Evolutionary conservation across 2,329 filamentous ascomycete genomes (phyloP).

Genomic region (Lecanosticta acicola): DNA sequence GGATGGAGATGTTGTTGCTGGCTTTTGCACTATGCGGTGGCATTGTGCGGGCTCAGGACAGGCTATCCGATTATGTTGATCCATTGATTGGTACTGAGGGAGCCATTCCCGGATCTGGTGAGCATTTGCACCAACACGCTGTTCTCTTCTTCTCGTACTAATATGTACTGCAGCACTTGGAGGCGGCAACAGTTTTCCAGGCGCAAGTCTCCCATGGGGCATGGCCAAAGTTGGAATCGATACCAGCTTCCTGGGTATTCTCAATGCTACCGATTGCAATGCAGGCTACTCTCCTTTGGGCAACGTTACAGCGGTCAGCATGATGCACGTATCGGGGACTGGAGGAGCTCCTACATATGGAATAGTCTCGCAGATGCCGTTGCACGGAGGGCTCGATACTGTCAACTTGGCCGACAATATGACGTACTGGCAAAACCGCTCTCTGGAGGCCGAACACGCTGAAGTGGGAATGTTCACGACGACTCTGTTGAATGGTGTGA

Average conservation of each 20-base stretch:
- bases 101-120: conserved; percentile 35
- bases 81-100: conserved; percentile 46
- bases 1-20: neutral
- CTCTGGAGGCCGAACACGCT: conserved; percentile 29
- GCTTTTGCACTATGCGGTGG: neutral
- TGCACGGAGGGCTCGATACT: conserved; percentile 34
- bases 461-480: conserved; percentile 36
- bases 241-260: conserved; percentile 30
- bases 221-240: conserved; percentile 40
- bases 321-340: conserved; percentile 36
- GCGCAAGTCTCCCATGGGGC: conserved; percentile 35
- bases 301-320: conserved; percentile 36
- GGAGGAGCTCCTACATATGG: conserved; percentile 35
- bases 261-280: conserved; percentile 30
- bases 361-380: conserved; percentile 38
- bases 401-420: conserved; percentile 42
- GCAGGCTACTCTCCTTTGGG: conserved; percentile 39
- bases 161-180: conserved; percentile 24
- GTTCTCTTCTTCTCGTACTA: neutral
- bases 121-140: neutral
- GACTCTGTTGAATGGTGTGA: conserved; percentile 32
- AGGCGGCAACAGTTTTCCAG: conserved; percentile 38
- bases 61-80: conserved; percentile 36
- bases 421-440: conserved; percentile 38
- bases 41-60: neutral